Evolutionary conservation across 1,284 basidiomycete genomes (phyloP).

Genomic region (Tylopilus sp.): DNA sequence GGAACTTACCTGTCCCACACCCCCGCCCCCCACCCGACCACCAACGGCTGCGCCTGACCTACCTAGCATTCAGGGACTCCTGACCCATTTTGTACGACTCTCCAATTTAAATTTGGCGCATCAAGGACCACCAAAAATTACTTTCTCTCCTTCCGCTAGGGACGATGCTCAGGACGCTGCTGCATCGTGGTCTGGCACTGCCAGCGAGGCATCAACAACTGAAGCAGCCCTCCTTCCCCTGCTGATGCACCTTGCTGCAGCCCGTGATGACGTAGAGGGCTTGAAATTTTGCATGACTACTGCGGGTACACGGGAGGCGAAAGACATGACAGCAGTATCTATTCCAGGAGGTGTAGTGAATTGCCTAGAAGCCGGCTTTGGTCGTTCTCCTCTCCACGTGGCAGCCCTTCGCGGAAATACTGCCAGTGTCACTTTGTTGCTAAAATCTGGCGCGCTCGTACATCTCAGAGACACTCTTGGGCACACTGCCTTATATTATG

Average conservation of each 20-base stretch:
- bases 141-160: conserved; percentile 39
- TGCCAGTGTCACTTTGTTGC: conserved; percentile 54
- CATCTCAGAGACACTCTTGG: conserved; percentile 76
- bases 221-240: conserved; percentile 70
- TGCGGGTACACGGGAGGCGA: conserved; percentile 29
- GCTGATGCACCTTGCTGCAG: conserved; percentile 73
- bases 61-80: conserved; percentile 58
- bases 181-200: conserved; percentile 75
- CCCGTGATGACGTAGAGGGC: conserved; percentile 60
- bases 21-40: conserved; percentile 40
- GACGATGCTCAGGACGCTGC: conserved; percentile 46
- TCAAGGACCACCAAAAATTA: conserved; percentile 41
- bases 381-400: conserved; percentile 76
- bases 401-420: conserved; percentile 70
- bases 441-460: conserved; percentile 81
- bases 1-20: conserved; percentile 65
- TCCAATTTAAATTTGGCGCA: conserved; percentile 39
- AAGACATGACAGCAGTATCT: conserved; percentile 26
- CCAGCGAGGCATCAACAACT: conserved; percentile 62
- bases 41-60: conserved; percentile 48
- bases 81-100: conserved; percentile 66
- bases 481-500: conserved; percentile 82
- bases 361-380: conserved; percentile 62
- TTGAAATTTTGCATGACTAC: conserved; percentile 55
- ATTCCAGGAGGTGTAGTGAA: conserved; percentile 68